These are phyloP conservation scores for Arbutus unedo DNA, from an alignment of 148 eudicot genomes.

Conservation along the genomic window DNA sequence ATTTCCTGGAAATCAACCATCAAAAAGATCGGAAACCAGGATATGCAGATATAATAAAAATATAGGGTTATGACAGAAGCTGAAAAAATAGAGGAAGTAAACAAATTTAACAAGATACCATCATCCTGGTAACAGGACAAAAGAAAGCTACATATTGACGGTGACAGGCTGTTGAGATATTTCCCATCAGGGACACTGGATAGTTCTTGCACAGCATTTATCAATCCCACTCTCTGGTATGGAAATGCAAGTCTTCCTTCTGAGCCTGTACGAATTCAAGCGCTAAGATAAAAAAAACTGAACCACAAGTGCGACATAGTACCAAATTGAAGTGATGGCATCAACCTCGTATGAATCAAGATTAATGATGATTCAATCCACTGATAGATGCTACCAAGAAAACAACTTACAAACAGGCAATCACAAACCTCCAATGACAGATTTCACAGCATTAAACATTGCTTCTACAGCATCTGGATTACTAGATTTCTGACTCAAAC, in stretches of 20 bases:
- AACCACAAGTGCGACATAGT: conserved; percentile 5
- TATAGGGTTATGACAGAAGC: not conserved
- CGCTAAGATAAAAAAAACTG: conserved; percentile 8
- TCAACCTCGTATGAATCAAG: conserved; percentile 2
- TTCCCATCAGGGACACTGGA: conserved; percentile 82
- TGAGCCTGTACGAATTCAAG: conserved; percentile 55
- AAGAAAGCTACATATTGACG: conserved; percentile 57
- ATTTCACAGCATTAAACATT: conserved; percentile 64
- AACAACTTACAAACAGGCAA: not conserved
- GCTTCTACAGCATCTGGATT: conserved; percentile 81
- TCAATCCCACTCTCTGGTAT: conserved; percentile 94
- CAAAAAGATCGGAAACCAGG: not conserved
- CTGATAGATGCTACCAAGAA: conserved; percentile 13
- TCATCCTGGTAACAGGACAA: conserved; percentile 88
- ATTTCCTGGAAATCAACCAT: conserved; percentile 55
- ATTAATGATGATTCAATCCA: not conserved
- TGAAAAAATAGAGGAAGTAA: conserved; percentile 4
- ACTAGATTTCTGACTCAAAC: conserved; percentile 85
- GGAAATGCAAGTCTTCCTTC: conserved; percentile 98
- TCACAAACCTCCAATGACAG: conserved; percentile 76
- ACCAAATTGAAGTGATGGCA: conserved; percentile 4
- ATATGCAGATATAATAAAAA: not conserved
- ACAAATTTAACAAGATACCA: conserved; percentile 36
- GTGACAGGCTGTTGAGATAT: conserved; percentile 53
- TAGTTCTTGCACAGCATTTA: conserved; percentile 73